Evolutionary conservation across 768 basidiomycete species (phyloP).

Genomic region (Boletus vermiculosoides): DNA sequence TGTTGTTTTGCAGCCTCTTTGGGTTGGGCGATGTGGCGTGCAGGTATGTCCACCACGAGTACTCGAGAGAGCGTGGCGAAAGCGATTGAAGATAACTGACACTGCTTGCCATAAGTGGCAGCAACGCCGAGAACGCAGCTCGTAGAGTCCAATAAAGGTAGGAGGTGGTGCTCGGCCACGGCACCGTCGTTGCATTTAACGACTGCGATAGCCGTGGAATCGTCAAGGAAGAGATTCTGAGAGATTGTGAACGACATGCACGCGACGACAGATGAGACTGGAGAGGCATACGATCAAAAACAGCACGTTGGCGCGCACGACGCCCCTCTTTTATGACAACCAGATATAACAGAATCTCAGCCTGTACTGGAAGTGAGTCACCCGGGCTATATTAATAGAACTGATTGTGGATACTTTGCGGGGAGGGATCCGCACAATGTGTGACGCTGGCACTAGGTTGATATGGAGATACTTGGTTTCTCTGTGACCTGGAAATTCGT

Average conservation of each 20-base stretch:
- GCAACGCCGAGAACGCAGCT: constrained; percentile 40
- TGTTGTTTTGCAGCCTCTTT: background rate
- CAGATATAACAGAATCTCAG: background rate
- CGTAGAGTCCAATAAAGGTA: constrained; percentile 30
- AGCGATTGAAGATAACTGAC: constrained; percentile 38
- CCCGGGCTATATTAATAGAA: background rate
- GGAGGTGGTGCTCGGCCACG: constrained; percentile 25
- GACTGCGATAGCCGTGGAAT: constrained; percentile 29
- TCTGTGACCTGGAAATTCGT: background rate
- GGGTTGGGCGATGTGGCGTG: constrained; percentile 8
- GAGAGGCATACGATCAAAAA: constrained; percentile 1
- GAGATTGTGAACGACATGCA: constrained; percentile 24
- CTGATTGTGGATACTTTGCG: background rate
- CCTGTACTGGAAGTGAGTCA: background rate
- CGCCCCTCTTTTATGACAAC: constrained; percentile 4
- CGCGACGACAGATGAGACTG: background rate
- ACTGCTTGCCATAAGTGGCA: constrained; percentile 38
- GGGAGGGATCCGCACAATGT: background rate
- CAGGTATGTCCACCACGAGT: constrained; percentile 35
- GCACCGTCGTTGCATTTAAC: constrained; percentile 26
- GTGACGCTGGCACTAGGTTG: background rate
- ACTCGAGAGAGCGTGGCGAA: constrained; percentile 38
- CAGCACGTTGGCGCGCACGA: background rate
- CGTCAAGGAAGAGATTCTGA: constrained; percentile 36
- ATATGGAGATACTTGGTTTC: constrained; percentile 4